Evolutionary conservation across 306 rosid species (phyloP), one percentile per base, ranked within the genome.

Genomic region (Macrotyloma uniflorum): DNA sequence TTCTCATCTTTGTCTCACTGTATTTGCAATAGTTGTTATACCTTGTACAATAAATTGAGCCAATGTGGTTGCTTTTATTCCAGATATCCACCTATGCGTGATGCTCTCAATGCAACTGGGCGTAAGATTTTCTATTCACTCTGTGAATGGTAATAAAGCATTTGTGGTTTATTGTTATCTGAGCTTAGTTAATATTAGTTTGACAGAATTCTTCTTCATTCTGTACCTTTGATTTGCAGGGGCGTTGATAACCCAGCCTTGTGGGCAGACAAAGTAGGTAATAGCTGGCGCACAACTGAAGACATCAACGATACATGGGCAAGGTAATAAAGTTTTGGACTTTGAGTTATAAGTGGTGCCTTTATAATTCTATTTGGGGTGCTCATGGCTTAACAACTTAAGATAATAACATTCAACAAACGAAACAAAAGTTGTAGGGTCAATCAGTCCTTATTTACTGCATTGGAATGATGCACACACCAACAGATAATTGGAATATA

Each of bases 41-140:
- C 43, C 79, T 46, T 15, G 75, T 78, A 61, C 67, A 58, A 33
- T 72, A 30, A 66, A 54, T 75, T 85, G 79, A 87, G 75, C 59
- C 73, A 76, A 81, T 62, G 53, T 70, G 75, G 72, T 75, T 79
- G 62, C 19, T 40, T 85, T 68, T 50, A 49, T 79, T 88, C 79
- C 93, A 95, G 99, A 69, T 95, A 85, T 85, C 98, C 99, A 47
- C 98, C 96, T 33, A 95, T 95, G 99, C 91, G 96, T n/a, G 90
- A 91, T 74, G 98, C 99, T 67, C 87, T 95, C 64, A 90, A 88
- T 74, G 79, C 77, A 30, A 88, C 96, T 49, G 91, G 94, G 51
- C 90, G 73, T 30, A 59, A 77, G 43, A 88, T 95, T 47, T 93
- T 93, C 89, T 95, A 95, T 82, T 95, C 99, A 28, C 5, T 93